Percentiles rank a stretch among this genome's conserved stretches.
Conservation (phyloP, 768 basidiomycete genomes). For the Tricholoma sp. region DNA sequence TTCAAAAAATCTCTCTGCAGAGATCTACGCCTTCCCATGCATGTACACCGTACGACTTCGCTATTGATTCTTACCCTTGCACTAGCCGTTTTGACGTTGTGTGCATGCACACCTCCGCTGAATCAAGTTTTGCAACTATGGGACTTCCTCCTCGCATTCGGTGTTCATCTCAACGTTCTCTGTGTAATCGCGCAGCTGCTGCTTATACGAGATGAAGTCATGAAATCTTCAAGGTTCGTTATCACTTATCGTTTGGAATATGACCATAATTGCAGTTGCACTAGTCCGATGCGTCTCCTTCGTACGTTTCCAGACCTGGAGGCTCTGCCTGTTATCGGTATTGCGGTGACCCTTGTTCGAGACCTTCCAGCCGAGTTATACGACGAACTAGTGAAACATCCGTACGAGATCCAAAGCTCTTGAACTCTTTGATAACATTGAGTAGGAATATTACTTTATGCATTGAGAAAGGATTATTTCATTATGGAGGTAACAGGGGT, state of each 20-base stretch:
- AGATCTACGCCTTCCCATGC: slow-evolving; percentile 98
- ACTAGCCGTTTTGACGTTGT: slow-evolving; percentile 86
- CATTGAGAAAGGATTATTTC: not conserved
- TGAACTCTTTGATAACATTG: slow-evolving; percentile 9
- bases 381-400: slow-evolving; percentile 85
- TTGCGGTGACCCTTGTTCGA: slow-evolving; percentile 90
- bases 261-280: not conserved
- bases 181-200: slow-evolving; percentile 95
- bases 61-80: slow-evolving; percentile 1
- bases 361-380: slow-evolving; percentile 86
- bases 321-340: slow-evolving; percentile 81
- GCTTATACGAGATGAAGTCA: slow-evolving; percentile 85
- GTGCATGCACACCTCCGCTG: slow-evolving; percentile 94
- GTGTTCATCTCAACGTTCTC: slow-evolving; percentile 92
- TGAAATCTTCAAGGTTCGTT: slow-evolving; percentile 74
- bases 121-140: slow-evolving; percentile 93
- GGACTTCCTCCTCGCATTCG: slow-evolving; percentile 97
- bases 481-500: too few species aligned
- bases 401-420: slow-evolving; percentile 50
- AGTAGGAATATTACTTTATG: not conserved
- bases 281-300: slow-evolving; percentile 89
- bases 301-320: slow-evolving; percentile 92
- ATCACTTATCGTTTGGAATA: not conserved
- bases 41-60: slow-evolving; percentile 23
- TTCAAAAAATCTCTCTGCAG: slow-evolving; percentile 89